Evolutionary conservation across 306 rosid species (phyloP).

Genomic region (Gleditsia sinensis): DNA sequence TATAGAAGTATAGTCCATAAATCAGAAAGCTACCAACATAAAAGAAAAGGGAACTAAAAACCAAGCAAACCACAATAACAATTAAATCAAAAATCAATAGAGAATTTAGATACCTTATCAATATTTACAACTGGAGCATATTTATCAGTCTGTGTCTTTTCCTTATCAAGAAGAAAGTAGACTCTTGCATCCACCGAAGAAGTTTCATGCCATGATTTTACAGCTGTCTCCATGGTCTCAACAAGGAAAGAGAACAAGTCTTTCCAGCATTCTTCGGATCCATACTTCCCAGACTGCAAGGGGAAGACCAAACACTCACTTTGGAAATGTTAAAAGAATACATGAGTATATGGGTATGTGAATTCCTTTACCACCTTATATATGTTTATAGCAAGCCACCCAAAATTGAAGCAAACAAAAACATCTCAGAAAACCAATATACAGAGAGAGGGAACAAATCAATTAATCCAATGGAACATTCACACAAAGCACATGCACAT

Average conservation of each 20-base stretch:
- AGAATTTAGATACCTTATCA: constrained; percentile 69
- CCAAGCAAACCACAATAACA: constrained; percentile 15
- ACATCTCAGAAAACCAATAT: constrained; percentile 31
- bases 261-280: constrained; percentile 77
- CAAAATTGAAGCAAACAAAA: constrained; percentile 22
- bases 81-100: constrained; percentile 12
- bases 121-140: constrained; percentile 90
- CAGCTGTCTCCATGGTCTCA: constrained; percentile 93
- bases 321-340: constrained; percentile 26
- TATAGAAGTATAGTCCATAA: constrained; percentile 6
- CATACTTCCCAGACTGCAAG: constrained; percentile 75
- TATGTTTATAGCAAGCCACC: constrained; percentile 21
- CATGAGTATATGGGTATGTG: constrained; percentile 26
- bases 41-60: constrained; percentile 6
- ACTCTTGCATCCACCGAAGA: constrained; percentile 89
- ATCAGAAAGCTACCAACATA: neutral
- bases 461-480: constrained; percentile 13
- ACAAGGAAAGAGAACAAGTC: constrained; percentile 76
- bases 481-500: neutral
- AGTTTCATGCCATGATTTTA: constrained; percentile 86
- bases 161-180: constrained; percentile 84
- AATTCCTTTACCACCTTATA: constrained; percentile 34
- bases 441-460: constrained; percentile 12
- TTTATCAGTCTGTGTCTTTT: constrained; percentile 78
- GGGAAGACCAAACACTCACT: constrained; percentile 45